phyloP scores from a whole-genome alignment of 352 stramenopile genomes.

The Pythium folliculosum region DNA sequence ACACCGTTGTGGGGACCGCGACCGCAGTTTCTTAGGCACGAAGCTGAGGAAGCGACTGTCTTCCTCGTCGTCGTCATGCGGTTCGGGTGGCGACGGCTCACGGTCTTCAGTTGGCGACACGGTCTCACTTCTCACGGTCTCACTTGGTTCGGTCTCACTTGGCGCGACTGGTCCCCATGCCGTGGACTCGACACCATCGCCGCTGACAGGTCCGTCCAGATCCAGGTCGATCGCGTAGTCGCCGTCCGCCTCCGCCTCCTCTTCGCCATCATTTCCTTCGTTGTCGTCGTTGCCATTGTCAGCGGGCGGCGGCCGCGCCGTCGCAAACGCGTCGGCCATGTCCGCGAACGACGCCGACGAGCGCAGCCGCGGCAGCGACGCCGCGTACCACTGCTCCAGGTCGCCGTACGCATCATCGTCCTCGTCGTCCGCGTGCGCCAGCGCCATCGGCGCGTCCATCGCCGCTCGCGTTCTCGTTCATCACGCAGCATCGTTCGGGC shows the following conservation, averaged over 20 bases:
- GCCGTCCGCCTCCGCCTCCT: not conserved
- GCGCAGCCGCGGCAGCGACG: slow-evolving; percentile 25
- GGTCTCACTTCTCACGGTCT: not conserved
- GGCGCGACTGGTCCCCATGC: no score
- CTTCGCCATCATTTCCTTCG: not conserved
- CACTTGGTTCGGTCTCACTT: no score
- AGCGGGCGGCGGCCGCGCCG: not conserved
- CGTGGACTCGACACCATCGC: no score
- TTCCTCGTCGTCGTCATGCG: not conserved
- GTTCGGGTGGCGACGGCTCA: no score
- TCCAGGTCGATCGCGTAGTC: slow-evolving; percentile 22
- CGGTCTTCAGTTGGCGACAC: not conserved
- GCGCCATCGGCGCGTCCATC: not conserved
- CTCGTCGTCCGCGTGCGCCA: not conserved
- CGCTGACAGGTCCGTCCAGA: no score
- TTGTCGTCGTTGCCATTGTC: not conserved
- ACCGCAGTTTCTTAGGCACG: slow-evolving; percentile 25
- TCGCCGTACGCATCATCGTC: slow-evolving; percentile 18
- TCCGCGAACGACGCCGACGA: slow-evolving; percentile 22
- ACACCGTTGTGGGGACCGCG: no score
- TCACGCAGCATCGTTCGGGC: no score
- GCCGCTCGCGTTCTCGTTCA: not conserved
- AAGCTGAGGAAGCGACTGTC: slow-evolving; percentile 14
- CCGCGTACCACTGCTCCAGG: slow-evolving; percentile 31
- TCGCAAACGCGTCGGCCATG: not conserved